Conservation (phyloP, 2,329 filamentous ascomycete genomes). For the Paracoccidioides brasiliensis region DNA sequence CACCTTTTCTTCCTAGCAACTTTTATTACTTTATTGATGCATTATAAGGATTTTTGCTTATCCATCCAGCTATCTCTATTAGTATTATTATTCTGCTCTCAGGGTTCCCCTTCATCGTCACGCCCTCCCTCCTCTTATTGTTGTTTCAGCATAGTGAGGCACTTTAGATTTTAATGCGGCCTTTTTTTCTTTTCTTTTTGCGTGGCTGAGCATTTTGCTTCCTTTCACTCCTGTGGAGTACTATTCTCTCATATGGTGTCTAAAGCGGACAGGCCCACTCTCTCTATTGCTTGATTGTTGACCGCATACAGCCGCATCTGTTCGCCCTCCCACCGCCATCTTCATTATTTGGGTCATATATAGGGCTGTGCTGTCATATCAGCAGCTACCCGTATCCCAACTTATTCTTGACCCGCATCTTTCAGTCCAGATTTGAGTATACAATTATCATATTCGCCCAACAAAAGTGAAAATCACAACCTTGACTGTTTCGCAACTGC, state of each 20-base stretch:
- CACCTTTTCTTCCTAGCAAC: neutral
- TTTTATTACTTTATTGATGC: neutral
- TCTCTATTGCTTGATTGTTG: neutral
- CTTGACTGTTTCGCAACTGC: neutral
- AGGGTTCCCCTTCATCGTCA: neutral
- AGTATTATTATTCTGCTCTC: neutral
- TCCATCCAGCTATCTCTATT: neutral
- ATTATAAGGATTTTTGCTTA: neutral
- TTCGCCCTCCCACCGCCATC: neutral
- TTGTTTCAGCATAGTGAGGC: neutral
- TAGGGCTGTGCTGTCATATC: neutral
- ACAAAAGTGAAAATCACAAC: neutral
- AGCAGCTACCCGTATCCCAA: neutral
- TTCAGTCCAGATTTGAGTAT: neutral
- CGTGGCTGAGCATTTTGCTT: neutral
- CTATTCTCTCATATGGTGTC: no score
- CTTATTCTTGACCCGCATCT: neutral
- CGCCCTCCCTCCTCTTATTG: neutral
- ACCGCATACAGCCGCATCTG: neutral
- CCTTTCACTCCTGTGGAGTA: no score
- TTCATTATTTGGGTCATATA: neutral
- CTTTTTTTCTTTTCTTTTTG: neutral
- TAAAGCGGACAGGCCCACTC: neutral
- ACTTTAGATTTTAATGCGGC: neutral
- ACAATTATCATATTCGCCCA: neutral